Base-by-base conservation (phyloP, 2,329 filamentous ascomycete species). In the Beauveria australis region DNA sequence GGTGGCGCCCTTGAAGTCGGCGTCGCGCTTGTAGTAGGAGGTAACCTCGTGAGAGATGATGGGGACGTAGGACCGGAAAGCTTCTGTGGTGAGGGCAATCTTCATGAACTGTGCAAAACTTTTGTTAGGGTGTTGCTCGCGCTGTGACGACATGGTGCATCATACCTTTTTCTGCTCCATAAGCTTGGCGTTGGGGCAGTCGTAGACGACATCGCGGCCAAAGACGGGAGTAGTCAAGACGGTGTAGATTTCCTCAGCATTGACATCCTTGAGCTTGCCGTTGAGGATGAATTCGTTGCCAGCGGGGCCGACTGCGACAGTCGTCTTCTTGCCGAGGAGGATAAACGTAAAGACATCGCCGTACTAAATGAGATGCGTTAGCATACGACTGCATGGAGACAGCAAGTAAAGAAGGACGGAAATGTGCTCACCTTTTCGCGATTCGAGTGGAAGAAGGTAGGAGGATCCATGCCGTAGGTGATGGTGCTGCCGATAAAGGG, bases 91-190 rank as follows among this genome's bases (percentile, higher is more conserved):
- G 59, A 92, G 84, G 64, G 88, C 88, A 67, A 88, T 85, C 74
- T 92, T 92, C 85, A 92, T 89, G 70, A 92, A 91, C 87, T 84
- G 63, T 56, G 63, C 37, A 18, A 16, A 24, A 2, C 3, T 12
- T 16, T 16, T 49, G 61, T 72, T 55, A 69, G 66, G 51, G 14
- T 43, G 30, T 9, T 54, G 53, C 7, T 44, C 6, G 14, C 19
- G 47, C 5, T 6, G 9, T 18, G n/a, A n/a, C 3, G 18, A 28
- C 9, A 40, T 28, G 30, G 48, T 16, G 49, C 40, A 24, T 16
- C n/a, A 12, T 73, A 92, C 89, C 85, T 93, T 94, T 80, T 96
- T 96, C 80, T 96, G 91, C 78, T 96, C 91, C 91, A 96, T 95
- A 70, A 96, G 83, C 76, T 95, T 95, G 62, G 90, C 81, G 72